Conservation (phyloP, 768 basidiomycete species). For the Agrocybe praecox region DNA sequence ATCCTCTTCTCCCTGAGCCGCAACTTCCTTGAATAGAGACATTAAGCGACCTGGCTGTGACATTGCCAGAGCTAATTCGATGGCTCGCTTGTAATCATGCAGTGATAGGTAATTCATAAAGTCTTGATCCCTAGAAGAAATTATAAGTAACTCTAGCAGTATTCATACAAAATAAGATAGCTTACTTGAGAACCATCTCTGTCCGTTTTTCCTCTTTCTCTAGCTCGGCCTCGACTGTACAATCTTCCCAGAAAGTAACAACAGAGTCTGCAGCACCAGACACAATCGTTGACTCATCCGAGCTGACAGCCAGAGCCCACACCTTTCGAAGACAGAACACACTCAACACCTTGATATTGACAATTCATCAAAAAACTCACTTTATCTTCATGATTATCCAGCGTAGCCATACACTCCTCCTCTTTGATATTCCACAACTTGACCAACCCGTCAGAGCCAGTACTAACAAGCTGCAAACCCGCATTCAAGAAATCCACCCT, state of each 20-base stretch:
- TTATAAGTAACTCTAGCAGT: background rate
- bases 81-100: constrained; percentile 89
- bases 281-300: constrained; percentile 82
- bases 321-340: constrained; percentile 54
- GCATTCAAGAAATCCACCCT: constrained; percentile 87
- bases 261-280: constrained; percentile 97
- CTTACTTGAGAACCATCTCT: constrained; percentile 81
- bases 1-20: constrained; percentile 28
- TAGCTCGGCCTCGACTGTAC: constrained; percentile 79
- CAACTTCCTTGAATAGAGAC: constrained; percentile 73
- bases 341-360: no score
- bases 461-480: constrained; percentile 85
- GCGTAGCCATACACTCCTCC: constrained; percentile 83
- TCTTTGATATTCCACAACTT: constrained; percentile 93
- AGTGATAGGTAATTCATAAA: constrained; percentile 87
- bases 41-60: constrained; percentile 89
- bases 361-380: constrained; percentile 40
- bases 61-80: constrained; percentile 90
- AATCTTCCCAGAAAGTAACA: constrained; percentile 96
- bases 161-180: constrained; percentile 16
- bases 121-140: constrained; percentile 81
- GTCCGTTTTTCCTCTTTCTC: constrained; percentile 76
- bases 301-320: constrained; percentile 90
- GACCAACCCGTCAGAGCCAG: constrained; percentile 92
- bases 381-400: constrained; percentile 99